phyloP scores from a whole-genome alignment of 441 rosid genomes.

The Aquilaria agallochum region DNA sequence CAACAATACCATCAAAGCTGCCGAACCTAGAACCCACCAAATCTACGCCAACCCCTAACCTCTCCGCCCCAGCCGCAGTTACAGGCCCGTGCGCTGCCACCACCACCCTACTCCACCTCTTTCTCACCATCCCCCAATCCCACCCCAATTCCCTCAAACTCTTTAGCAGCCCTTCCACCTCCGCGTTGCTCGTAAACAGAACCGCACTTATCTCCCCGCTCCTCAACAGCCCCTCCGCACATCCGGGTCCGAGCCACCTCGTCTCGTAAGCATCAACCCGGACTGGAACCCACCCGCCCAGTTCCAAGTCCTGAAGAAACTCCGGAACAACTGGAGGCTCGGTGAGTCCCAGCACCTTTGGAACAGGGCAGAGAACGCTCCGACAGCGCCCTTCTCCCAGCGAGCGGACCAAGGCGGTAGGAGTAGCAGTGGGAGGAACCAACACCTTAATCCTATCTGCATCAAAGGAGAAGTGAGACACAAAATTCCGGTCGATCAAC shows the following conservation, averaged over 20 bases:
- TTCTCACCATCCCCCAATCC: constrained; percentile 39
- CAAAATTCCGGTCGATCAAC: constrained; percentile 26
- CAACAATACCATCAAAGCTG: constrained; percentile 46
- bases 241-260: constrained; percentile 40
- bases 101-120: constrained; percentile 38
- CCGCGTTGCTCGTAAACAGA: constrained; percentile 50
- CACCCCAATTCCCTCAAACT: constrained; percentile 36
- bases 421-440: constrained; percentile 39
- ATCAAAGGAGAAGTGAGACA: constrained; percentile 18
- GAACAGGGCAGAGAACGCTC: constrained; percentile 43
- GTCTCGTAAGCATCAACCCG: constrained; percentile 58
- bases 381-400: constrained; percentile 40
- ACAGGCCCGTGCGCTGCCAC: constrained; percentile 61
- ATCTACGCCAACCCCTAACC: constrained; percentile 43
- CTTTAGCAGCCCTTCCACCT: constrained; percentile 51
- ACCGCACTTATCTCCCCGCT: constrained; percentile 33
- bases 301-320: constrained; percentile 34
- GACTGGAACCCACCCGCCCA: constrained; percentile 36
- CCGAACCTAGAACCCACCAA: constrained; percentile 32
- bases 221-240: constrained; percentile 30
- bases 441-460: constrained; percentile 18
- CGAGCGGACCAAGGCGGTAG: constrained; percentile 31
- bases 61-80: constrained; percentile 52
- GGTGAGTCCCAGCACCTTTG: constrained; percentile 35
- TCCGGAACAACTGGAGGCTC: constrained; percentile 53